Conservation (phyloP, 192 early-diverging fungal species). For the Neocallimastix lanati region DNA sequence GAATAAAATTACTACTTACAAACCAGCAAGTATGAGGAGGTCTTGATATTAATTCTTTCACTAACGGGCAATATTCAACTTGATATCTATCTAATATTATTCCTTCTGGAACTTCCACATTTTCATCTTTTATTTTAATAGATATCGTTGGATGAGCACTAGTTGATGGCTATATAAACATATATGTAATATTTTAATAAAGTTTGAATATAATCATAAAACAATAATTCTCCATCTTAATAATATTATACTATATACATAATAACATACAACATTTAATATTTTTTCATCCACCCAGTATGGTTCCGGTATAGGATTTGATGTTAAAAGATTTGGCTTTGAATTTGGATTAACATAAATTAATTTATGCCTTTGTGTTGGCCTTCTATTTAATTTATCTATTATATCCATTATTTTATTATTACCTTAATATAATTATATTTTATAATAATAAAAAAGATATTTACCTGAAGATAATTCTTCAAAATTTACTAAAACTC, state of each 20-base stretch:
- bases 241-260: too few relatives aligned
- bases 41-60: slow-evolving; percentile 38
- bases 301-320: slow-evolving; percentile 11
- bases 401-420: too few relatives aligned
- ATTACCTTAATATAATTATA: too few relatives aligned
- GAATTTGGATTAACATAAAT: neutral
- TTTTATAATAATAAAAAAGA: too few relatives aligned
- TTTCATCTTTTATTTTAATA: slow-evolving; percentile 28
- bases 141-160: slow-evolving; percentile 44
- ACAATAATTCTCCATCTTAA: too few relatives aligned
- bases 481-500: slow-evolving; percentile 48
- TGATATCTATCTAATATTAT: slow-evolving; percentile 62
- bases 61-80: slow-evolving; percentile 39
- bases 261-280: slow-evolving; percentile 17
- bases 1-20: slow-evolving; percentile 19
- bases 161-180: slow-evolving; percentile 18
- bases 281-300: slow-evolving; percentile 8
- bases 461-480: slow-evolving; percentile 25
- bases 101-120: slow-evolving; percentile 41
- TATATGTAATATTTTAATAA: slow-evolving; percentile 43
- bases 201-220: too few relatives aligned
- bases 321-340: slow-evolving; percentile 10
- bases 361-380: neutral
- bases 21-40: slow-evolving; percentile 30
- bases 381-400: neutral